These are phyloP conservation scores for Leishmania aethiopica DNA, from an alignment of 208 protist genomes.

Conservation along the genomic window DNA sequence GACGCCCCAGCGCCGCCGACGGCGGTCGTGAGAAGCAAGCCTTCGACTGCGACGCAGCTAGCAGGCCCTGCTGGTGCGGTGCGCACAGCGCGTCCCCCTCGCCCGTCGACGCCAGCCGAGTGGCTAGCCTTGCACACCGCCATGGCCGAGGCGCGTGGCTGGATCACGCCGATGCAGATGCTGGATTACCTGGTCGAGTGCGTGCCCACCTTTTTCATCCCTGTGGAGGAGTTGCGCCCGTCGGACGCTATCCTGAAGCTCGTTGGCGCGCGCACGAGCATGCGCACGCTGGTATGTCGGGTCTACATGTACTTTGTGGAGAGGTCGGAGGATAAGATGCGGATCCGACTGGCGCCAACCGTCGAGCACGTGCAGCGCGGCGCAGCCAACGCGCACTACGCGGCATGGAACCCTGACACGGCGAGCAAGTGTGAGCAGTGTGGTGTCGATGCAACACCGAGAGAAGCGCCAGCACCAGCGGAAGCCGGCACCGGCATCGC, in stretches of 20 bases:
- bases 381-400: conserved; percentile 59
- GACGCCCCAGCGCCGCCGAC: conserved; percentile 16
- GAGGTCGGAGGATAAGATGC: conserved; percentile 30
- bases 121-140: conserved; percentile 58
- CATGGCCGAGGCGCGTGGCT: conserved; percentile 58
- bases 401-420: conserved; percentile 10
- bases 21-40: not conserved
- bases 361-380: conserved; percentile 53
- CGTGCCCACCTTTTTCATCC: conserved; percentile 78
- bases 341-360: conserved; percentile 46
- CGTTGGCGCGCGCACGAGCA: conserved; percentile 49
- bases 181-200: conserved; percentile 85
- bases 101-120: conserved; percentile 17
- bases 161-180: conserved; percentile 64
- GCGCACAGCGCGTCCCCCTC: not conserved
- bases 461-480: not conserved
- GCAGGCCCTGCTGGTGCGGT: not conserved
- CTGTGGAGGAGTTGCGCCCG: conserved; percentile 45
- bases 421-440: not conserved
- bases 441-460: not conserved
- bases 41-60: conserved; percentile 12
- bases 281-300: conserved; percentile 51
- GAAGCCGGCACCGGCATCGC: not conserved
- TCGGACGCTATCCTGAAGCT: conserved; percentile 58
- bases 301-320: conserved; percentile 83